These are phyloP conservation scores for Byssoonygena ceratinophila DNA, from an alignment of 2,329 filamentous ascomycete genomes.

Conservation along the genomic window DNA sequence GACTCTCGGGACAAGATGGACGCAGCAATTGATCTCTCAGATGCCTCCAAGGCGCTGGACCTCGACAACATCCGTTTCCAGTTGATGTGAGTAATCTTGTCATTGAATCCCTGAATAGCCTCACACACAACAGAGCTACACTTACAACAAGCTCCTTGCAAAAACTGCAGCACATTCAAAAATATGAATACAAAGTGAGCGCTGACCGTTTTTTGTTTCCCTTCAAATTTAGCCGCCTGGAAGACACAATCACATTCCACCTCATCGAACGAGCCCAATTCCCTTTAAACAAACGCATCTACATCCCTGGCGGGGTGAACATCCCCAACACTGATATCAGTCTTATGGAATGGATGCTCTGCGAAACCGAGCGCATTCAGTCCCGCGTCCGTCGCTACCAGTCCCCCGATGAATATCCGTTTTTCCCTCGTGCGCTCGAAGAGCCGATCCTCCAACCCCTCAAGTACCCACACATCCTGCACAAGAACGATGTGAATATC, in stretches of 20 bases:
- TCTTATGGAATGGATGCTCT: slow-evolving; percentile 89
- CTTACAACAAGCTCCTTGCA: not conserved
- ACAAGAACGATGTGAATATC: slow-evolving; percentile 80
- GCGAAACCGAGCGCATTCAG: slow-evolving; percentile 80
- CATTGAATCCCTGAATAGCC: not conserved
- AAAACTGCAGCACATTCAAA: too few species aligned
- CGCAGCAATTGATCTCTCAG: slow-evolving; percentile 73
- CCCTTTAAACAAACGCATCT: slow-evolving; percentile 80
- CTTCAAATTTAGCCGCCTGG: slow-evolving; percentile 80
- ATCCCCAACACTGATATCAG: slow-evolving; percentile 64
- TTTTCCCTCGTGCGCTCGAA: slow-evolving; percentile 75
- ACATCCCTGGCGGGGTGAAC: slow-evolving; percentile 64
- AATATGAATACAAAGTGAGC: too few species aligned
- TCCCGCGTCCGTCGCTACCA: slow-evolving; percentile 90
- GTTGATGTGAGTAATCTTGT: slow-evolving; percentile 56
- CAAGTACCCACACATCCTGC: slow-evolving; percentile 76
- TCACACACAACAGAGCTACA: too few species aligned
- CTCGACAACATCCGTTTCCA: slow-evolving; percentile 87
- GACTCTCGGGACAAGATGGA: slow-evolving; percentile 54
- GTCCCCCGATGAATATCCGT: slow-evolving; percentile 92
- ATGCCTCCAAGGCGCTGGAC: slow-evolving; percentile 76
- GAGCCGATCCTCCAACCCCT: slow-evolving; percentile 77
- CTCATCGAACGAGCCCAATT: slow-evolving; percentile 98
- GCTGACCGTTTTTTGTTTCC: too few species aligned
- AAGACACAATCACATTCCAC: slow-evolving; percentile 96